Percentiles rank a stretch among this genome's conserved stretches.
These are phyloP conservation scores for Orobanche coerulescens DNA, from an alignment of 257 asterid genomes.

Conservation along the genomic window DNA sequence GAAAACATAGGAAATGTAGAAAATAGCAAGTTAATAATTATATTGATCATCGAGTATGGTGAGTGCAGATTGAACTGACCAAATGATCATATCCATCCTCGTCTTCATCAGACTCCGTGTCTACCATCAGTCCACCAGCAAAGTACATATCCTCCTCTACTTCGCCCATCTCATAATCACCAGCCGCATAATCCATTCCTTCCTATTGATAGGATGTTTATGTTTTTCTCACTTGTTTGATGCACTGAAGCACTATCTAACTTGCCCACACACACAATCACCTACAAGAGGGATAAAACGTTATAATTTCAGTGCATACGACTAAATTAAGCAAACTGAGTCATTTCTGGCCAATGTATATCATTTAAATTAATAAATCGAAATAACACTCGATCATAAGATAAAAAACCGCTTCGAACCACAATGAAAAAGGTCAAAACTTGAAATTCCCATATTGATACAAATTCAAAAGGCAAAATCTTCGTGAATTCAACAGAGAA, in stretches of 20 bases:
- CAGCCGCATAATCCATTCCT: constrained; percentile 35
- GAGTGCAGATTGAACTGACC: constrained; percentile 28
- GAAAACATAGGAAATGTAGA: not conserved
- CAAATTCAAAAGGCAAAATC: not conserved
- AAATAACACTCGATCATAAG: not conserved
- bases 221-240: constrained; percentile 9
- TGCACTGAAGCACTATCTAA: constrained; percentile 17
- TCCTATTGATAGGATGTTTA: constrained; percentile 27
- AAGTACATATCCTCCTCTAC: constrained; percentile 38
- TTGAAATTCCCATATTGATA: not conserved
- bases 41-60: not conserved
- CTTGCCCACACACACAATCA: not conserved
- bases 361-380: not conserved
- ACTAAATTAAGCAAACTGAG: not conserved
- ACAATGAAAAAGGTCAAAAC: not conserved
- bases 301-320: not conserved
- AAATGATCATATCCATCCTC: constrained; percentile 43
- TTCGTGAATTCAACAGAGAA: not conserved
- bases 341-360: not conserved
- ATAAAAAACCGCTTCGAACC: not conserved
- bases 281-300: not conserved
- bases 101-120: constrained; percentile 41
- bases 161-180: constrained; percentile 36
- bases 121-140: constrained; percentile 36
- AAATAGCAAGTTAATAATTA: not conserved